Base-by-base conservation (phyloP, 164 flowering plant genomes). In the Warburgia ugandensis region DNA sequence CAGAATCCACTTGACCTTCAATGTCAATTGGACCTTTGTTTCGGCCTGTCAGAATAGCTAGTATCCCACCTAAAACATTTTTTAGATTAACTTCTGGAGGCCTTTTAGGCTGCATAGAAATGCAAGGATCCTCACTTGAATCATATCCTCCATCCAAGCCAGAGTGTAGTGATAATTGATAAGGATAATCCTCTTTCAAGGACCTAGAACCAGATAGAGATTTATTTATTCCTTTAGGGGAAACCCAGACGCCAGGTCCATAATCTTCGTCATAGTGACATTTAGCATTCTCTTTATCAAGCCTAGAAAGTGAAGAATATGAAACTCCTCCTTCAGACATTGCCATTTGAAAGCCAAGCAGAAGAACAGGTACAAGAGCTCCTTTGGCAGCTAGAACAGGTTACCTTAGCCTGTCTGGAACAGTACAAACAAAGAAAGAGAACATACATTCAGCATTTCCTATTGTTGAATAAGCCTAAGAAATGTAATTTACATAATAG, bases 51-150 rank as follows among this genome's bases (percentile, higher is more conserved):
- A 88, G 21, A 59, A 92, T 88, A 1, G 96, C 79, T 74, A 77
- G 28, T 46, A 88, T 65, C 45, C 99, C 99, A 64, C 71, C 47
- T 58, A 92, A 28, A 16, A 92, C 91, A 63, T 88, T 92, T 63
- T 73, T 92, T 71, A 92, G 64, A 56, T 86, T 92, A 48, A 91
- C 73, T 61, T 83, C 91, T 0, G 95, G 86, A 26, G 64, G 68
- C 63, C 10, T 44, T 20, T 54, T 65, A 30, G 46, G 35, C 29
- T 44, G 74, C 40, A 33, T 20, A 5, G 63, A 39, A n/a, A 42
- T 30, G 37, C 16, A 33, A 21, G 20, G 9, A 33, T 69, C 83
- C 17, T 76, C 78, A 36, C 63, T 58, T 4, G 75, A 70, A 62
- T 78, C 81, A 57, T 77, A 83, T 21, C 68, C 89, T 6, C 52